phyloP scores from a whole-genome alignment of 768 basidiomycete genomes.

The Clitopilus passeckerianus region DNA sequence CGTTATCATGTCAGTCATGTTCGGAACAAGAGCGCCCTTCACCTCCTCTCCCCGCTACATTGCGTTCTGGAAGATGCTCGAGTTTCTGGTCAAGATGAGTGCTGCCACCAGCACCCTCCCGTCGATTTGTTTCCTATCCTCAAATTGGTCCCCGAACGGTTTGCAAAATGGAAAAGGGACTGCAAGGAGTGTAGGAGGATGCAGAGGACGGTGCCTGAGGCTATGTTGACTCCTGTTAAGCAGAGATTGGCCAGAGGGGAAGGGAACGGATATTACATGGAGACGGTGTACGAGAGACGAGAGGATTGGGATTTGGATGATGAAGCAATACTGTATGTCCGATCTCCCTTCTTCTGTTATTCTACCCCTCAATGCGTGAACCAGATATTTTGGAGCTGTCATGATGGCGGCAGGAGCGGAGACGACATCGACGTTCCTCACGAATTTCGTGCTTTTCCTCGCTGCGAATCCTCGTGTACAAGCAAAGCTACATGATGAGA shows the following conservation, averaged over 20 bases:
- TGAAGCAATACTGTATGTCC: too few species aligned
- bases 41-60: neutral
- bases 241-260: slow-evolving; percentile 12
- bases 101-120: neutral
- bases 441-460: slow-evolving; percentile 24
- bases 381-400: slow-evolving; percentile 19
- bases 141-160: slow-evolving; percentile 11
- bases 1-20: neutral
- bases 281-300: slow-evolving; percentile 8
- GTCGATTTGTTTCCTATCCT: slow-evolving; percentile 1
- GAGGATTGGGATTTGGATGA: slow-evolving; percentile 4
- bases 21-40: too few species aligned
- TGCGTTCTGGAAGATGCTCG: neutral
- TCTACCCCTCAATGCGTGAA: too few species aligned
- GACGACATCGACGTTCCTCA: slow-evolving; percentile 17
- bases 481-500: slow-evolving; percentile 25
- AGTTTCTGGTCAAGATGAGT: neutral
- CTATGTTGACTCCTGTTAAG: slow-evolving; percentile 1
- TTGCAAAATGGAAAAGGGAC: slow-evolving; percentile 11
- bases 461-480: slow-evolving; percentile 22
- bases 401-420: slow-evolving; percentile 21
- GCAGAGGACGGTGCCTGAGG: slow-evolving; percentile 1
- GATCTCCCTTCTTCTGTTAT: too few species aligned
- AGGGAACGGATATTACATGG: slow-evolving; percentile 18
- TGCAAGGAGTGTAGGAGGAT: neutral